These are phyloP conservation scores for Desmodesmus armatus DNA, from an alignment of 139 green algal genomes.

Conservation along the genomic window DNA sequence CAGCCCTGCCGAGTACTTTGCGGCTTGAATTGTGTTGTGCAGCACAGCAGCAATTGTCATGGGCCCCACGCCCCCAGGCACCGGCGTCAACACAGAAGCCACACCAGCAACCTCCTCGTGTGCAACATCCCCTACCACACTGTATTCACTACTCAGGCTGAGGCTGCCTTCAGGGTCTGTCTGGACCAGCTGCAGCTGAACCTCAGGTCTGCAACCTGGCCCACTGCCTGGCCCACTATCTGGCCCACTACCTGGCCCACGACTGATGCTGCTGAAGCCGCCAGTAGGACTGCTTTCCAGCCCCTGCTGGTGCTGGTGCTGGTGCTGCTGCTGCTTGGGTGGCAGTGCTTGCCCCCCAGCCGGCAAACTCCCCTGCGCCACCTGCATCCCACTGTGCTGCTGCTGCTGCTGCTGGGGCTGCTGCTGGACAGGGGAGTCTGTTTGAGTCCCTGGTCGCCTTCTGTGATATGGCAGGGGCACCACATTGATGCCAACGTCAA, in stretches of 20 bases:
- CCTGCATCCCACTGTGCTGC: not conserved
- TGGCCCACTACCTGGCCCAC: not conserved
- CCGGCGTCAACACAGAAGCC: conserved; percentile 83
- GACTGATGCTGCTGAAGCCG: not conserved
- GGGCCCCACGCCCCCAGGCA: conserved; percentile 90
- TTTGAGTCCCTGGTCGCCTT: not conserved
- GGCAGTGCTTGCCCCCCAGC: not conserved
- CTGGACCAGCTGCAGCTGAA: not conserved
- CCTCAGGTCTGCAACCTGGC: not conserved
- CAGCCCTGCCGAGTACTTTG: conserved; percentile 8
- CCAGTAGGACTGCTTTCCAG: not conserved
- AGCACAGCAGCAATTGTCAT: conserved; percentile 85
- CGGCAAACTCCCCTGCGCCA: not conserved
- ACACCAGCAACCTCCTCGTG: conserved; percentile 61
- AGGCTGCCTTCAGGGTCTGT: not conserved
- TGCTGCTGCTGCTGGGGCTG: conserved; percentile 14
- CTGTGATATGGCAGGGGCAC: conserved; percentile 47
- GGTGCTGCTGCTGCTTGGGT: not conserved
- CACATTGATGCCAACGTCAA: conserved; percentile 98
- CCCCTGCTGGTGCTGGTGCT: not conserved
- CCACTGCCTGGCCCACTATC: not conserved
- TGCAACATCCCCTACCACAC: conserved; percentile 85
- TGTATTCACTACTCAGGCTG: conserved; percentile 45
- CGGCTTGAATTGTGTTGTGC: conserved; percentile 46
- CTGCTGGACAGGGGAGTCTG: conserved; percentile 20